Evolutionary conservation across 768 basidiomycete genomes (phyloP).

Genomic region (Boletus insuetus): DNA sequence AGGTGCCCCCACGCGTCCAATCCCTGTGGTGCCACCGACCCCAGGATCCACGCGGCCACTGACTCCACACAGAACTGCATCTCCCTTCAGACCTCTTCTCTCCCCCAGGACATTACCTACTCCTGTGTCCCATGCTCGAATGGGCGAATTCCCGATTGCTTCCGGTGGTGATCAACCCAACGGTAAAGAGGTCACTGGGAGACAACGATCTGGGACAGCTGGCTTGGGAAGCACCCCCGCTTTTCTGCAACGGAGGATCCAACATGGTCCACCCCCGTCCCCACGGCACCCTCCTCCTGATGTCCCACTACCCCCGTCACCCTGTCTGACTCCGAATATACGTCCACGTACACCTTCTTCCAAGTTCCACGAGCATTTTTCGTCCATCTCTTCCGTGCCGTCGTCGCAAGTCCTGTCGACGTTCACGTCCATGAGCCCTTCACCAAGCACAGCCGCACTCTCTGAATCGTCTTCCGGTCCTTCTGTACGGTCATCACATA

Average conservation of each 20-base stretch:
- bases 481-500: conserved; percentile 27
- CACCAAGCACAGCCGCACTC: conserved; percentile 19
- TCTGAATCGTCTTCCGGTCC: conserved; percentile 31
- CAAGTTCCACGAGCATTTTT: conserved; percentile 35
- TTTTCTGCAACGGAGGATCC: conserved; percentile 31
- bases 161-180: conserved; percentile 8
- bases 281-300: conserved; percentile 30
- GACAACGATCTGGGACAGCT: conserved; percentile 16
- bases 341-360: conserved; percentile 17
- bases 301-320: conserved; percentile 28
- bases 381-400: conserved; percentile 27
- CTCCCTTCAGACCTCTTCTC: conserved; percentile 23
- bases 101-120: conserved; percentile 10
- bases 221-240: conserved; percentile 17
- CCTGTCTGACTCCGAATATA: background rate
- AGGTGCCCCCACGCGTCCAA: conserved; percentile 12
- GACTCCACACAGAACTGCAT: conserved; percentile 13
- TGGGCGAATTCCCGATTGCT: background rate
- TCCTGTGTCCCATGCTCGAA: background rate
- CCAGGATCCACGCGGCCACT: conserved; percentile 13
- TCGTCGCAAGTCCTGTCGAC: conserved; percentile 11
- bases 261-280: conserved; percentile 22
- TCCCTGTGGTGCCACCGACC: conserved; percentile 11
- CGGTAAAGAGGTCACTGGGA: conserved; percentile 5
- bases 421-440: conserved; percentile 12